Conservation (phyloP, 176 grass and related monocot species). For the Guadua angustifolia region DNA sequence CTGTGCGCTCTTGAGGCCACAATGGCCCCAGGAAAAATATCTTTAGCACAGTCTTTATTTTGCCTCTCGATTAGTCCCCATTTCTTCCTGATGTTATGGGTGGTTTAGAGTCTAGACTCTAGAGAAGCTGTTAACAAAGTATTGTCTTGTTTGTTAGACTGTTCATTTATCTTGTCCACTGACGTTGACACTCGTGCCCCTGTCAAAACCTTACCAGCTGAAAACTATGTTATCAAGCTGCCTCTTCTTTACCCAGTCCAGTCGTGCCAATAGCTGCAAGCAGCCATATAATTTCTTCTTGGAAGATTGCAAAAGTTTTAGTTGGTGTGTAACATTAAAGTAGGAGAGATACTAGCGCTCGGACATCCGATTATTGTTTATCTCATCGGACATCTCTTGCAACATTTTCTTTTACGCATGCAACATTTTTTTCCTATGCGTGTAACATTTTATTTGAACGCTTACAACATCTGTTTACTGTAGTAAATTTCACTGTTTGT, state of each 20-base stretch:
- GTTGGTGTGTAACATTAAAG: background rate
- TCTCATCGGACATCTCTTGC: no score
- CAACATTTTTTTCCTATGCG: no score
- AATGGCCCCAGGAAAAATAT: constrained; percentile 25
- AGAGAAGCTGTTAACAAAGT: constrained; percentile 1
- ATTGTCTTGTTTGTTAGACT: background rate
- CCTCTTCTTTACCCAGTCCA: constrained; percentile 45
- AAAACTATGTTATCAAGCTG: constrained; percentile 29
- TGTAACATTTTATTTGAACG: no score
- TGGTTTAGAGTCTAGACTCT: background rate
- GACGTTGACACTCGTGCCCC: constrained; percentile 14
- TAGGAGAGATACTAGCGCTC: no score
- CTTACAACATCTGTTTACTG: no score
- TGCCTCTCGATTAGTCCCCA: constrained; percentile 14
- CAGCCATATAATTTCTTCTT: background rate
- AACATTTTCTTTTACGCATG: no score
- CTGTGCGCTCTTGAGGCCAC: constrained; percentile 11
- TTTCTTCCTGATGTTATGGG: background rate
- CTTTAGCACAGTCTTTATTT: background rate
- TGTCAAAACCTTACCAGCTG: constrained; percentile 40
- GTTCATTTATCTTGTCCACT: constrained; percentile 1
- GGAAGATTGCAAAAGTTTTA: background rate
- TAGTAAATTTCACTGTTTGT: no score
- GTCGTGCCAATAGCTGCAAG: background rate
- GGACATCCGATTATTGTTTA: no score